Conservation (phyloP, 257 asterid genomes). For the Dorcoceras hygrometricum region DNA sequence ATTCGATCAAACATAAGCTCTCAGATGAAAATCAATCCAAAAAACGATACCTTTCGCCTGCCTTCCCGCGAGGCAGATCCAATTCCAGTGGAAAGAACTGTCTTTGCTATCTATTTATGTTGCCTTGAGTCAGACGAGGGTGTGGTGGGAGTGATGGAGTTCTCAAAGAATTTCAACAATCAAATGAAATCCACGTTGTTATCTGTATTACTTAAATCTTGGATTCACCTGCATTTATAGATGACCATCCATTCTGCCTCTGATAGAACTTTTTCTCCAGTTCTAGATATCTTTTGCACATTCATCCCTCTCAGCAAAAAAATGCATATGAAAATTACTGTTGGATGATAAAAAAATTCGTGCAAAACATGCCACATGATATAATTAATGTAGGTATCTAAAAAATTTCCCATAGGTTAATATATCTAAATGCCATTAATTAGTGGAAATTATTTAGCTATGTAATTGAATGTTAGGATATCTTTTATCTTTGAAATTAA, state of each 20-base stretch:
- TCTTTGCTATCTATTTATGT: not conserved
- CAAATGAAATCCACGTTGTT: not conserved
- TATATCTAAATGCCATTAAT: no score
- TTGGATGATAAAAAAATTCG: not conserved
- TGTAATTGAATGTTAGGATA: no score
- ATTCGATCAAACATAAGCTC: not conserved
- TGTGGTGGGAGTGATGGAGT: not conserved
- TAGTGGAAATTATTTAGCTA: no score
- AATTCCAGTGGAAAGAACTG: slow-evolving; percentile 21
- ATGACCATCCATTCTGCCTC: not conserved
- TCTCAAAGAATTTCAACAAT: not conserved
- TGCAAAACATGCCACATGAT: not conserved
- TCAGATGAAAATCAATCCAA: not conserved
- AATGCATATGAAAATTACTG: not conserved
- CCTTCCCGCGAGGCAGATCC: slow-evolving; percentile 22
- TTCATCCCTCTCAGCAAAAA: not conserved
- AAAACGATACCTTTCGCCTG: slow-evolving; percentile 23
- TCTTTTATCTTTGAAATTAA: no score
- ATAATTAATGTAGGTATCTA: no score
- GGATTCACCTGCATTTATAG: not conserved
- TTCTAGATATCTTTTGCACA: not conserved
- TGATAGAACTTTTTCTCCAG: not conserved
- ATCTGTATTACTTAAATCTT: not conserved
- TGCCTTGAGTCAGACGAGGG: not conserved
- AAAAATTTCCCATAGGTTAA: no score